Evolutionary conservation across 208 protist species (phyloP), one percentile per base, ranked within the genome.

Genomic region (Leishmania major): DNA sequence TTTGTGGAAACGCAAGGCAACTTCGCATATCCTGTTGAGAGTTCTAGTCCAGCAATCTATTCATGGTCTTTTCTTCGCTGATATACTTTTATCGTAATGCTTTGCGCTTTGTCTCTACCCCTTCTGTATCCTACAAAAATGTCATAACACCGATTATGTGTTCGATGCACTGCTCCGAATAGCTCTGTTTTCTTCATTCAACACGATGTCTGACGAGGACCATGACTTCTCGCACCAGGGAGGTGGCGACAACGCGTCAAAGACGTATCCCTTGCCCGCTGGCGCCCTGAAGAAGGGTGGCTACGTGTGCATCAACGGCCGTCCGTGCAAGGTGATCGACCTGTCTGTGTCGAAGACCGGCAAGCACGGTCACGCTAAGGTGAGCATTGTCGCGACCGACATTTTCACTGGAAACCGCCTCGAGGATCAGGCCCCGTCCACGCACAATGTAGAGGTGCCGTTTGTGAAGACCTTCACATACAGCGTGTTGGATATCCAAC

Each of bases 311-410:
- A 98, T 98, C 80, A 98, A 98, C 82, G 82, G 86, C 76, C 90
- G 90, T 40, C 98, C 99, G 73, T 99, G 98, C 93, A 99, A 99
- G 91, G 95, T 99, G 66, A 98, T 99, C 79, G 98, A 99, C 82
- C 96, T 99, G 86, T 99, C 96, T 70, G 99, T 98, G 37, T 99
- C 99, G 60, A 99, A 99, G 94, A 99, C 98, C 74, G 99, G 99
- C 81, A 99, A 99, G 94, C 99, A 99, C 91, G 99, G 99, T 83
- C 97, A 99, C 90, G 99, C 99, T 53, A 99, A 99, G 95, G 98
- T 99, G 66, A 95, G 99, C 85, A 98, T 99, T 86, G 95, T 95
- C 79, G 99, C 93, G 78, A 97, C 99, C 74, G 99, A 99, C 86
- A 99, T 99, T 83, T 99, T 99, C 94, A 99, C 96, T 75, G 96